These are phyloP conservation scores for Entelexis paramagnoliae DNA, from an alignment of 1,139 yeast genomes.

Conservation along the genomic window DNA sequence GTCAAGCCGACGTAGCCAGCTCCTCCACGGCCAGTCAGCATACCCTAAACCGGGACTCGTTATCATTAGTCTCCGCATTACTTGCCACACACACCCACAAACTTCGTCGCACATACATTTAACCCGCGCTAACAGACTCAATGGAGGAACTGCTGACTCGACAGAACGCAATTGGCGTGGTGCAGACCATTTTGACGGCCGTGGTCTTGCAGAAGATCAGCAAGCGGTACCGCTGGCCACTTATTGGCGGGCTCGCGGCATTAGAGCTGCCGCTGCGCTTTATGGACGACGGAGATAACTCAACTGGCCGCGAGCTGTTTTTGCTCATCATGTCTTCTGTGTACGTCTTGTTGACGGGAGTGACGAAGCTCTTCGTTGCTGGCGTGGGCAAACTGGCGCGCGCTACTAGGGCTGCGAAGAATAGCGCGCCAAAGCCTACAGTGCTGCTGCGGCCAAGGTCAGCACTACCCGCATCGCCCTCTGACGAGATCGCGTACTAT, in stretches of 20 bases:
- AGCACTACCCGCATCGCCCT: not conserved
- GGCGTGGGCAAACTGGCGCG: not conserved
- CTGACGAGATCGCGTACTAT: not conserved
- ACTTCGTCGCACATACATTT: not conserved
- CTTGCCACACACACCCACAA: not conserved
- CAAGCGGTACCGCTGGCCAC: not conserved
- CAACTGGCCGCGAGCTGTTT: conserved; percentile 2
- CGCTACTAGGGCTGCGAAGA: not conserved
- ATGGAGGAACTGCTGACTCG: not conserved
- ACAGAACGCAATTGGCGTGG: not conserved
- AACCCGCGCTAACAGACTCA: not conserved
- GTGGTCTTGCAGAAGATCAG: not conserved
- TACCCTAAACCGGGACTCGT: not conserved
- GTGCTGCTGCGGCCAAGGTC: not conserved
- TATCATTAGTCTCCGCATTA: not conserved
- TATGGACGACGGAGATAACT: not conserved
- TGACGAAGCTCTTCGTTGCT: not conserved
- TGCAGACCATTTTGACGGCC: not conserved
- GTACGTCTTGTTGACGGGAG: not conserved
- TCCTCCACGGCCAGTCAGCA: too few species aligned
- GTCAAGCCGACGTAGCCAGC: too few species aligned
- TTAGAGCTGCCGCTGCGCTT: not conserved
- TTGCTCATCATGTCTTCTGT: not conserved
- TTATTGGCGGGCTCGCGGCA: not conserved
- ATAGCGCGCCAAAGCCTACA: not conserved